phyloP scores from a whole-genome alignment of 495 filamentous ascomycete species.

The Neurospora sp. region DNA sequence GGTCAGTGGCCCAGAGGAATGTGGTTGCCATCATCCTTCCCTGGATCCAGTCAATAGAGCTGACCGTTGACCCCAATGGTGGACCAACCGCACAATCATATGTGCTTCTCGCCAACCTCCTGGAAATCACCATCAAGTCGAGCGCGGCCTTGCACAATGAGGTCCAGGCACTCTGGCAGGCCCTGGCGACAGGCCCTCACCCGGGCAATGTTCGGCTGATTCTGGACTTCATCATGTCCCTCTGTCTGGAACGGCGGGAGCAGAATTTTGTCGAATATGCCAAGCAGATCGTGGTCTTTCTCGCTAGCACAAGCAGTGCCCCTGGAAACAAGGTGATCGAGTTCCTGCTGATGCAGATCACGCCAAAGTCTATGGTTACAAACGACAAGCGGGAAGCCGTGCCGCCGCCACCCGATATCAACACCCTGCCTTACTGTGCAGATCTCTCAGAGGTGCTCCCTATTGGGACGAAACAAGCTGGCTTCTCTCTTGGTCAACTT shows the following conservation, averaged over 20 bases:
- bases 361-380: conserved; percentile 79
- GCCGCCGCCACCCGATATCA: conserved; percentile 62
- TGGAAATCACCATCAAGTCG: conserved; percentile 91
- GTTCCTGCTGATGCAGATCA: conserved; percentile 81
- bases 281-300: conserved; percentile 93
- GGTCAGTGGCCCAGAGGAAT: conserved; percentile 73
- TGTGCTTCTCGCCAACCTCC: conserved; percentile 89
- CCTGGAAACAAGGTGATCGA: conserved; percentile 83
- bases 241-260: conserved; percentile 86
- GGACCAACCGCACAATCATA: conserved; percentile 85
- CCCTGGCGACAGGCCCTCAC: conserved; percentile 84
- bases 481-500: conserved; percentile 85
- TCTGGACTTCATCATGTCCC: conserved; percentile 86
- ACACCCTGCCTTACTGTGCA: conserved; percentile 75
- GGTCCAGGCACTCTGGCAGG: conserved; percentile 96
- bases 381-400: conserved; percentile 67
- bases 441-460: conserved; percentile 73
- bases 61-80: conserved; percentile 89
- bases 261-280: conserved; percentile 97
- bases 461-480: conserved; percentile 78
- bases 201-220: conserved; percentile 92
- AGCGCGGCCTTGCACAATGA: conserved; percentile 85
- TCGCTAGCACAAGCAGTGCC: conserved; percentile 76
- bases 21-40: conserved; percentile 90
- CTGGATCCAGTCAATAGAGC: conserved; percentile 90